Evolutionary conservation across 805 yeast genomes (phyloP).

Genomic region (Myxozyma vanderwaltii): DNA sequence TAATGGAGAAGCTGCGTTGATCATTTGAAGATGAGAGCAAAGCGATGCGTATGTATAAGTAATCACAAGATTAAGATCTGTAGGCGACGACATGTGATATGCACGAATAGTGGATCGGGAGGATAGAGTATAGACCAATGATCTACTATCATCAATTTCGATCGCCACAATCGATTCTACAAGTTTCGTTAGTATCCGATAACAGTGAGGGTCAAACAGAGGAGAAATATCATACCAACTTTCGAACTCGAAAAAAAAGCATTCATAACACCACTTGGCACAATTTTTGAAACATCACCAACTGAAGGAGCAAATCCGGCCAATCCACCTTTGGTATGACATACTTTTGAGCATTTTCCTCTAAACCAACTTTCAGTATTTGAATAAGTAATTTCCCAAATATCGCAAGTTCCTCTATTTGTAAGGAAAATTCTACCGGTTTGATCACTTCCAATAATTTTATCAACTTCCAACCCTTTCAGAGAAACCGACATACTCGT

Average conservation of each 20-base stretch:
- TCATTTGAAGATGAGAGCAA: constrained; percentile 40
- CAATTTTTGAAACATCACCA: constrained; percentile 30
- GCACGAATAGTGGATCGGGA: constrained; percentile 80
- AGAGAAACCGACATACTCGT: constrained; percentile 80
- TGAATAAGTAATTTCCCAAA: constrained; percentile 87
- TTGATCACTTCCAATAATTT: constrained; percentile 57
- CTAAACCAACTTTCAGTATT: constrained; percentile 85
- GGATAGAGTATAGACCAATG: constrained; percentile 77
- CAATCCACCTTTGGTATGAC: constrained; percentile 70
- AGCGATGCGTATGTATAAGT: constrained; percentile 40
- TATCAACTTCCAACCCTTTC: constrained; percentile 69
- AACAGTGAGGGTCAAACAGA: constrained; percentile 32
- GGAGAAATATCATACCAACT: constrained; percentile 38
- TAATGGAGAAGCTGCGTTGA: constrained; percentile 34
- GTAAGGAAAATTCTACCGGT: constrained; percentile 83
- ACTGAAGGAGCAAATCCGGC: constrained; percentile 53
- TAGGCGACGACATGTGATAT: constrained; percentile 56
- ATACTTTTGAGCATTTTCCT: constrained; percentile 77
- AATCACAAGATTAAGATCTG: constrained; percentile 43
- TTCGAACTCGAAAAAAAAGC: constrained; percentile 12
- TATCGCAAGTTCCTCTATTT: constrained; percentile 72
- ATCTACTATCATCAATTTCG: constrained; percentile 74
- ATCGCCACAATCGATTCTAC: constrained; percentile 63
- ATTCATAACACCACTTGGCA: constrained; percentile 11
- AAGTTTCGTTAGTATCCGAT: constrained; percentile 40